Evolutionary conservation across 2,329 filamentous ascomycete genomes (phyloP).

Genomic region (Penicillium freii): DNA sequence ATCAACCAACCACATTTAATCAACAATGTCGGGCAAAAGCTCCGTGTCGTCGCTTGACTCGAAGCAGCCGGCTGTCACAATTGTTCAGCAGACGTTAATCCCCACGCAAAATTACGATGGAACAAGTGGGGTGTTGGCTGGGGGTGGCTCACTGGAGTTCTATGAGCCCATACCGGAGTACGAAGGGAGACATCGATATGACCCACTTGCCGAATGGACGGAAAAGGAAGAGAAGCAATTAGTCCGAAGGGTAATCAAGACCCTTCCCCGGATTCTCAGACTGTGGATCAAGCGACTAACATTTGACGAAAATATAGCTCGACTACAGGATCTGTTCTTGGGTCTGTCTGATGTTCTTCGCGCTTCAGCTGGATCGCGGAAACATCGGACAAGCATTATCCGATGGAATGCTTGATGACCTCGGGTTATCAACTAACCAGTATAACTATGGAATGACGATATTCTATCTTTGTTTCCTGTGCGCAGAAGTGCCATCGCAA

Average conservation of each 20-base stretch:
- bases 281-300: neutral
- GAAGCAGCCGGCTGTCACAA: neutral
- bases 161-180: slow-evolving; percentile 30
- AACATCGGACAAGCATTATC: slow-evolving; percentile 38
- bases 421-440: slow-evolving; percentile 35
- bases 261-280: neutral
- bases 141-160: neutral
- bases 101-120: neutral
- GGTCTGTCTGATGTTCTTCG: slow-evolving; percentile 28
- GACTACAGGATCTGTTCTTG: neutral
- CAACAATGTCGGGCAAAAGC: neutral
- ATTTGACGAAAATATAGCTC: neutral
- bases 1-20: neutral
- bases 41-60: slow-evolving; percentile 1
- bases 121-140: neutral
- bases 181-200: slow-evolving; percentile 28
- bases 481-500: slow-evolving; percentile 57
- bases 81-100: neutral
- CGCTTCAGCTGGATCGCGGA: slow-evolving; percentile 35
- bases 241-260: slow-evolving; percentile 45
- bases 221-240: slow-evolving; percentile 47
- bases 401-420: slow-evolving; percentile 39
- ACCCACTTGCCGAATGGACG: slow-evolving; percentile 27
- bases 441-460: slow-evolving; percentile 53
- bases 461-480: slow-evolving; percentile 53